Percentiles rank a stretch among this genome's conserved stretches.
Conservation (phyloP, 2,329 filamentous ascomycete genomes). For the Ambrosiella cleistominuta region DNA sequence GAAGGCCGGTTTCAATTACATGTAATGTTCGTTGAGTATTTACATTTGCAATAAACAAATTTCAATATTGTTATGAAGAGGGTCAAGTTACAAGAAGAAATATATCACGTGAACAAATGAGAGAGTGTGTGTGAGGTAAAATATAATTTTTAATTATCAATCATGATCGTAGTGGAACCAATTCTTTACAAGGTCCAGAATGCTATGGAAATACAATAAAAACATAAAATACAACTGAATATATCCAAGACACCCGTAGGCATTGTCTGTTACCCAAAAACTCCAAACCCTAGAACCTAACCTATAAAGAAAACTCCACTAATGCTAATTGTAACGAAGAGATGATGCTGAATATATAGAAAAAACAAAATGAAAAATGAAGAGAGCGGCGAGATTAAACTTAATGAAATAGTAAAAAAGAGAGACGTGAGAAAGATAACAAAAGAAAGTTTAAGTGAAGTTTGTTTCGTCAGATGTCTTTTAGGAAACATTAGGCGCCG, state of each 20-base stretch:
- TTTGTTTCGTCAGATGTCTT: neutral
- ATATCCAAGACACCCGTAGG: neutral
- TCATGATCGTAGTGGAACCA: too few species aligned
- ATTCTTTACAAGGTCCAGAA: neutral
- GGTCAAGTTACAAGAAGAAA: too few species aligned
- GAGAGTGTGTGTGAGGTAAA: too few species aligned
- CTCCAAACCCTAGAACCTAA: neutral
- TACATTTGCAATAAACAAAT: too few species aligned
- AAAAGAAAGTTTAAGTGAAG: neutral
- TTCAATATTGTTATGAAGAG: too few species aligned
- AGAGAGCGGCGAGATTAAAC: neutral
- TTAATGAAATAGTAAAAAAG: neutral
- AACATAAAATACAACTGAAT: neutral
- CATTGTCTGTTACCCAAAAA: neutral
- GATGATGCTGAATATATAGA: conserved; percentile 11
- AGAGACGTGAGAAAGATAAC: neutral
- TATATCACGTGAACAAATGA: too few species aligned
- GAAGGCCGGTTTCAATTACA: too few species aligned
- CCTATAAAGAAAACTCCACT: neutral
- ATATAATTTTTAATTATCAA: too few species aligned
- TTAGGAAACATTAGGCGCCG: conserved; percentile 13
- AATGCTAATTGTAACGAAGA: conserved; percentile 2
- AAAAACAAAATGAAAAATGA: conserved; percentile 3
- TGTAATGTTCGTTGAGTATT: too few species aligned
- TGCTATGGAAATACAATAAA: neutral